phyloP scores from a whole-genome alignment of 208 protist species.

The Porcisia hertigi region DNA sequence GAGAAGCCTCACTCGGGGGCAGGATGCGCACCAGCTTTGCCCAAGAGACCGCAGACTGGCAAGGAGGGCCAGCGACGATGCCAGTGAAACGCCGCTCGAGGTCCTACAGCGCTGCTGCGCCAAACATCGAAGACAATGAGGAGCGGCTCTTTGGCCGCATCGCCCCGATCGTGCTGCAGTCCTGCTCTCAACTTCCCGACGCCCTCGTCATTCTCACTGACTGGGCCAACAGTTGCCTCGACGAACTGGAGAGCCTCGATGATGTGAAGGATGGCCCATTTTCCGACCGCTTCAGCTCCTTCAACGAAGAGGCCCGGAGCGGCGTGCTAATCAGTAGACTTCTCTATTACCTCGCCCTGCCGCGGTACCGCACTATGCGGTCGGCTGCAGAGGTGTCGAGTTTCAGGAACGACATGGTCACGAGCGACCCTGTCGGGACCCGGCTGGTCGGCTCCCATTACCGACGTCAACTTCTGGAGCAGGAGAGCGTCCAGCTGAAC shows the following conservation, averaged over 20 bases:
- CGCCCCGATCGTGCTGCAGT: slow-evolving; percentile 78
- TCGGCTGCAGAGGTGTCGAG: slow-evolving; percentile 16
- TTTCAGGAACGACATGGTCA: not conserved
- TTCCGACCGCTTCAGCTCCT: slow-evolving; percentile 63
- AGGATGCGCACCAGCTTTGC: slow-evolving; percentile 7
- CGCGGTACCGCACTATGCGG: slow-evolving; percentile 61
- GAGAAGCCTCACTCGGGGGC: not conserved
- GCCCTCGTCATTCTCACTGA: slow-evolving; percentile 79
- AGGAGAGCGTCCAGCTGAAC: slow-evolving; percentile 83
- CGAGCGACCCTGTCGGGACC: slow-evolving; percentile 10
- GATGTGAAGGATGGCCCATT: slow-evolving; percentile 76
- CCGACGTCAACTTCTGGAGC: slow-evolving; percentile 70
- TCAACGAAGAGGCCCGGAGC: slow-evolving; percentile 83
- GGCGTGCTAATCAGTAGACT: slow-evolving; percentile 83
- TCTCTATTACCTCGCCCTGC: slow-evolving; percentile 88
- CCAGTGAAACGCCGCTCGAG: not conserved
- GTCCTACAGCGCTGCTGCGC: not conserved
- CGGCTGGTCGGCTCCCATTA: slow-evolving; percentile 33
- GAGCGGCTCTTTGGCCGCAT: slow-evolving; percentile 81
- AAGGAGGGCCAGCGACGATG: not conserved
- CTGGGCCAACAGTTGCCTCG: slow-evolving; percentile 87
- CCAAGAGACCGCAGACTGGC: not conserved
- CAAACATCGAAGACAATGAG: slow-evolving; percentile 42
- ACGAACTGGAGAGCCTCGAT: slow-evolving; percentile 82
- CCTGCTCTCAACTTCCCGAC: slow-evolving; percentile 67